Base-by-base conservation (phyloP, 768 basidiomycete genomes). In the Lactarius indigo region DNA sequence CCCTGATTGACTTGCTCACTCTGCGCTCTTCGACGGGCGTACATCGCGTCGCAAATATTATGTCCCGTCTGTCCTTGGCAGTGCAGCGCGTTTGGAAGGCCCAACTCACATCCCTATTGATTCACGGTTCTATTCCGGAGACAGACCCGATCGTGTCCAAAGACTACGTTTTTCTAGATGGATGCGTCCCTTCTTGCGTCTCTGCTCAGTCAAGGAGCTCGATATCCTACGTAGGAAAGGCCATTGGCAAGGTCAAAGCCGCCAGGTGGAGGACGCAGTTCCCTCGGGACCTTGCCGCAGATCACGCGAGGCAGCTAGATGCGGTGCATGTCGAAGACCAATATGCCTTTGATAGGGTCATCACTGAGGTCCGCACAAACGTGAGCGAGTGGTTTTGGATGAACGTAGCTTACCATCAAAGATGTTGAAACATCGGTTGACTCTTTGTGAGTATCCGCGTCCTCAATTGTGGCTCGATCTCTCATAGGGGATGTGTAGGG, bases 321-420 rank as follows among this genome's bases (percentile, higher is more conserved):
- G 79, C 79, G 10, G 87, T 91, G 4, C 80, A 92, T 9, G 88
- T 90, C 0, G 85, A 91, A 72, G 89, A 94, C 70, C 86, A 85
- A 67, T 88, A 91, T 68, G 83, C 80, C 18, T 92, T 97, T 72
- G 92, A 92, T 74, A 78, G 81, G 37, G 84, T 88, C 65, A 85
- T 97, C 41, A 78, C 84, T 20, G 85, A 88, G 66, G 91, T 95
- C 42, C 80, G 94, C 65, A 88, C 83, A 1, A 87, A 89, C 64
- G 85, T 96, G 59, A 91, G 93, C 73, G 95, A 97, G 80, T 97
- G 94, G 94, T 80, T 97, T 1, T 97, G 94, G 95, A 76, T 87
- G 28, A 93, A 95, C 72, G 89, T 96, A 42, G n/a, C 79, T 97
- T 60, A 96, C 93, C 2, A 83, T 83, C 72, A 84, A 85, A 70